Evolutionary conservation across 23 red algal species (phyloP).

Genomic region (Gracilaria caudata): DNA sequence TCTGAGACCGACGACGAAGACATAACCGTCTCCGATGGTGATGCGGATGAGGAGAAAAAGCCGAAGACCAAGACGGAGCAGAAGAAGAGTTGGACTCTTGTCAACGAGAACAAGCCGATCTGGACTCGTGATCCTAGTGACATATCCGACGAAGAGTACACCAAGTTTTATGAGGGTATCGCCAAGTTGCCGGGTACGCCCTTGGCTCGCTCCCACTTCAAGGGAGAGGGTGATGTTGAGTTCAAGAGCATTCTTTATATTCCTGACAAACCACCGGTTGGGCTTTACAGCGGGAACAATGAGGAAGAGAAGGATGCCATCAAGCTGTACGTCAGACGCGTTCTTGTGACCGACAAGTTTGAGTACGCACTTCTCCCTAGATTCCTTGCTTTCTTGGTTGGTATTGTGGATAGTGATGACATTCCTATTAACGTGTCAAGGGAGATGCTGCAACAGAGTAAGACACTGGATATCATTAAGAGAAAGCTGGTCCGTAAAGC

Average conservation of each 20-base stretch:
- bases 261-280: slow-evolving; percentile 76
- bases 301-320: slow-evolving; percentile 80
- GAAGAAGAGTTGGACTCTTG: slow-evolving; percentile 54
- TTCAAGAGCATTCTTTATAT: slow-evolving; percentile 90
- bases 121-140: slow-evolving; percentile 84
- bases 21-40: slow-evolving; percentile 77
- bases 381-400: slow-evolving; percentile 81
- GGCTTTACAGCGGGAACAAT: slow-evolving; percentile 70
- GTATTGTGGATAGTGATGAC: slow-evolving; percentile 95
- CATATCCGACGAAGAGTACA: slow-evolving; percentile 86
- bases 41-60: slow-evolving; percentile 45
- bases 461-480: slow-evolving; percentile 79
- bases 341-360: slow-evolving; percentile 91
- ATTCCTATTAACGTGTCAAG: slow-evolving; percentile 92
- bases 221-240: slow-evolving; percentile 93
- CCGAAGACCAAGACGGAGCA: slow-evolving; percentile 64
- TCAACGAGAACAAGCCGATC: slow-evolving; percentile 89
- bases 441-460: slow-evolving; percentile 90
- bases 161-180: slow-evolving; percentile 70
- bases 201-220: slow-evolving; percentile 81
- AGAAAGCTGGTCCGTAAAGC: slow-evolving; percentile 91
- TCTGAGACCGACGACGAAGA: slow-evolving; percentile 53
- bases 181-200: slow-evolving; percentile 63
- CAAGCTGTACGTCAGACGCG: slow-evolving; percentile 84
- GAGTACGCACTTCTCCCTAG: slow-evolving; percentile 77